phyloP scores from a whole-genome alignment of 257 asterid species.

The Phtheirospermum japonicum region DNA sequence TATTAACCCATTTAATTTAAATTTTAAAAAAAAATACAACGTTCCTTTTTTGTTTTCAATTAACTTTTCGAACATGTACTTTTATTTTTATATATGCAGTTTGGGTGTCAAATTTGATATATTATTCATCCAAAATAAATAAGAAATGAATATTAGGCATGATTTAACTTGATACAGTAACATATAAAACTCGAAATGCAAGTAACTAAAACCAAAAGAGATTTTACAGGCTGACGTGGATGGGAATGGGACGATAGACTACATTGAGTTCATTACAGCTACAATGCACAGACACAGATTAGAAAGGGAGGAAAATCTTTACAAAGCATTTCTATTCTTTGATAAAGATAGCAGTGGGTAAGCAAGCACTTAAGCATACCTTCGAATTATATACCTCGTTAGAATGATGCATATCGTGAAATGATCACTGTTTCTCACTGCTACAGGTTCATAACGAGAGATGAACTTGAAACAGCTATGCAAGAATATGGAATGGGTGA shows the following conservation, averaged over 20 bases:
- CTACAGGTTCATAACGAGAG: slow-evolving; percentile 73
- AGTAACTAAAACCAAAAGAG: background rate
- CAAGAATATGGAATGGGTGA: slow-evolving; percentile 77
- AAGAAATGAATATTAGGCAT: too few species aligned
- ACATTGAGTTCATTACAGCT: slow-evolving; percentile 83
- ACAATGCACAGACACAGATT: slow-evolving; percentile 92
- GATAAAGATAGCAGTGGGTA: slow-evolving; percentile 87
- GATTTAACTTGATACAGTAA: too few species aligned
- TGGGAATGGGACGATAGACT: slow-evolving; percentile 85
- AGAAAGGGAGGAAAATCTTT: slow-evolving; percentile 74
- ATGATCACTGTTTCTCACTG: background rate
- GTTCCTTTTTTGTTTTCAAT: too few species aligned
- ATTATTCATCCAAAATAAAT: too few species aligned
- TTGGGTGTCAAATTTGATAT: too few species aligned
- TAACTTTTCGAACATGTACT: too few species aligned
- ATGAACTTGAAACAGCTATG: slow-evolving; percentile 86
- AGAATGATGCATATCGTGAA: background rate
- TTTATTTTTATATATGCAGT: too few species aligned
- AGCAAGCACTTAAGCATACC: slow-evolving; percentile 16
- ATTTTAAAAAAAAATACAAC: too few species aligned
- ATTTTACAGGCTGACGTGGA: slow-evolving; percentile 82
- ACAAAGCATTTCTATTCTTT: slow-evolving; percentile 75
- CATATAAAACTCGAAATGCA: too few species aligned
- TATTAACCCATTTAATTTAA: too few species aligned
- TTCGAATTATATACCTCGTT: background rate